These are phyloP conservation scores for Cinnamomum micranthum DNA, from an alignment of 164 flowering plant genomes.

Conservation along the genomic window DNA sequence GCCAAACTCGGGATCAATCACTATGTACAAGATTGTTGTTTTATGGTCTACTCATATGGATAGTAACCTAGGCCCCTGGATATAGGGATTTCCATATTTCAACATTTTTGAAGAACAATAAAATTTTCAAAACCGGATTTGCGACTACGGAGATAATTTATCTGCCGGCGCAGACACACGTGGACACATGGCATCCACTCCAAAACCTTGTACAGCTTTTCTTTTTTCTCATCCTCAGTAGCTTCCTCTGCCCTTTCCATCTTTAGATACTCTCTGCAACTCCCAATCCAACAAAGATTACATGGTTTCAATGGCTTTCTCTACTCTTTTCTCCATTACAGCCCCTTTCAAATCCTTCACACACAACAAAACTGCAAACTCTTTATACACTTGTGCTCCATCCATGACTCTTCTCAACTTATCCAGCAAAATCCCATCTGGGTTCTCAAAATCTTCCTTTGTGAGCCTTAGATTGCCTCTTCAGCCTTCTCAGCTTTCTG, in stretches of 20 bases:
- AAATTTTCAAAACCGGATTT: too few relatives aligned
- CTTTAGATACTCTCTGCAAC: neutral
- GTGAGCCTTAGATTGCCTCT: slow-evolving; percentile 36
- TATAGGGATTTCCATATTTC: too few relatives aligned
- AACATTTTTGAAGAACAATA: too few relatives aligned
- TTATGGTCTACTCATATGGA: too few relatives aligned
- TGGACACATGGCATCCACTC: neutral
- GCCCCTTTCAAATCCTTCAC: neutral
- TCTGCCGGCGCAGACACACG: neutral
- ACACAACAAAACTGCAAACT: neutral
- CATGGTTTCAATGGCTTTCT: neutral
- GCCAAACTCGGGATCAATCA: too few relatives aligned
- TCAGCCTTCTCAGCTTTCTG: slow-evolving; percentile 17
- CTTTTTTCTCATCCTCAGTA: too few relatives aligned
- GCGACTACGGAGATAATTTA: too few relatives aligned
- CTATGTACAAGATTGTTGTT: too few relatives aligned
- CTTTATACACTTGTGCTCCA: neutral
- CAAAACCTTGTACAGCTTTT: neutral
- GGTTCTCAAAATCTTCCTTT: slow-evolving; percentile 42
- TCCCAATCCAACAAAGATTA: neutral
- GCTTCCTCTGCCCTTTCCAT: too few relatives aligned
- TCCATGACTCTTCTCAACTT: slow-evolving; percentile 17
- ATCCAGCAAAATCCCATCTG: slow-evolving; percentile 31
- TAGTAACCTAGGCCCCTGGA: too few relatives aligned
- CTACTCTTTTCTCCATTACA: neutral